Evolutionary conservation across 371 early-diverging fungal genomes (phyloP).

Genomic region (Mortierella sp.): DNA sequence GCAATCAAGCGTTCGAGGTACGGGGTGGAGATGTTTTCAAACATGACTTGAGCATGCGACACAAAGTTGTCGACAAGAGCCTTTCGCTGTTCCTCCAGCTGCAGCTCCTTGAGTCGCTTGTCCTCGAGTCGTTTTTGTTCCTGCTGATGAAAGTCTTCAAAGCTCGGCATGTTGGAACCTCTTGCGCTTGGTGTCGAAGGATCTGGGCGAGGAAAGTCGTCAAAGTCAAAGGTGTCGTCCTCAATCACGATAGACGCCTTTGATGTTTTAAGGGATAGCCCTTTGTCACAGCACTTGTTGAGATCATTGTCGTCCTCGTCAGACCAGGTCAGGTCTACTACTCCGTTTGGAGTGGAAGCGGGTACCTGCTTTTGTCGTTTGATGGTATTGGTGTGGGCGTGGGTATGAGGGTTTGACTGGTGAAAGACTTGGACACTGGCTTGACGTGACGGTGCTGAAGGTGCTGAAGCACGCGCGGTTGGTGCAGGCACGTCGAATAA

Average conservation of each 20-base stretch:
- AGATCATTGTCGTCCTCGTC: neutral
- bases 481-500: slow-evolving; percentile 3
- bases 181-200: neutral
- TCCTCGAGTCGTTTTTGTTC: slow-evolving; percentile 16
- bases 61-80: slow-evolving; percentile 35
- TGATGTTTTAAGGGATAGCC: neutral
- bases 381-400: neutral
- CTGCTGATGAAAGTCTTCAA: slow-evolving; percentile 35
- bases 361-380: neutral
- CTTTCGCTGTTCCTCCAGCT: slow-evolving; percentile 19
- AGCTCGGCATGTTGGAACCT: neutral
- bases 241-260: neutral
- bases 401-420: neutral
- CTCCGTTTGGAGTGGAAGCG: neutral
- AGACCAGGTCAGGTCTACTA: slow-evolving; percentile 15
- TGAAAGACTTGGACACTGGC: neutral
- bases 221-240: neutral
- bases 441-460: neutral
- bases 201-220: neutral
- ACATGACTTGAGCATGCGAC: slow-evolving; percentile 35
- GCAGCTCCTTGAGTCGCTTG: neutral
- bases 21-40: slow-evolving; percentile 35
- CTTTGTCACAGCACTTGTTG: neutral
- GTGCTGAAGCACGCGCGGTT: neutral
- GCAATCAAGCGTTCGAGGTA: slow-evolving; percentile 30